Percentiles rank a stretch among this genome's conserved stretches.
Evolutionary conservation across 2,329 filamentous ascomycete genomes (phyloP).

Genomic region (Fusarium sp.): DNA sequence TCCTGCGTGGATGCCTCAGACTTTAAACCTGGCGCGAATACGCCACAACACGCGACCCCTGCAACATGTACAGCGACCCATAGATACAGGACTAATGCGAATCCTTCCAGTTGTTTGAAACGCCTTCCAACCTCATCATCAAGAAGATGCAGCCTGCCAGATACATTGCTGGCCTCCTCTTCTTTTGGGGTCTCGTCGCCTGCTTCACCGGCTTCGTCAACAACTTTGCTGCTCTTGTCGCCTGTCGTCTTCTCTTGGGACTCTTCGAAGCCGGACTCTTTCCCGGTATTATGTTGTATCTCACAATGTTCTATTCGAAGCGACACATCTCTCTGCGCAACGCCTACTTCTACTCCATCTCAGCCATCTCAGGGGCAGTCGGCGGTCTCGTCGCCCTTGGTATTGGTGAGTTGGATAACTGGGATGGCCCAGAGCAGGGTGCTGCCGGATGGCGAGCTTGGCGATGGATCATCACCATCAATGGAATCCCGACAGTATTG

Average conservation of each 20-base stretch:
- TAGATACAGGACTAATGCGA: neutral
- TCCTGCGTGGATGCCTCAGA: neutral
- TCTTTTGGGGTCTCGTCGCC: constrained; percentile 61
- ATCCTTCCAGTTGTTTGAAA: constrained; percentile 37
- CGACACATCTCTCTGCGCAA: constrained; percentile 15
- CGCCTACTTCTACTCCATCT: constrained; percentile 18
- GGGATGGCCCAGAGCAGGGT: constrained; percentile 1
- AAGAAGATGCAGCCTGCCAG: constrained; percentile 52
- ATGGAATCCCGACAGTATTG: constrained; percentile 10
- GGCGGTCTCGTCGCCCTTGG: constrained; percentile 16
- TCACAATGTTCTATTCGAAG: constrained; percentile 77
- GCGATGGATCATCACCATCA: constrained; percentile 20
- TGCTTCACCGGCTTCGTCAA: constrained; percentile 56
- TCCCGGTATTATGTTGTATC: constrained; percentile 71
- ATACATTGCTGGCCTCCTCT: constrained; percentile 69
- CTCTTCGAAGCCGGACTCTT: constrained; percentile 72
- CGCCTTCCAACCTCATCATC: constrained; percentile 43
- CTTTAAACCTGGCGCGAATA: neutral
- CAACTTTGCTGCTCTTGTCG: constrained; percentile 44
- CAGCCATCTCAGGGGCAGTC: constrained; percentile 13
- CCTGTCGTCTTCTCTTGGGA: constrained; percentile 64
- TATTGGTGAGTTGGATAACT: constrained; percentile 12
- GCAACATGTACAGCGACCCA: neutral
- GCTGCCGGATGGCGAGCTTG: constrained; percentile 14
- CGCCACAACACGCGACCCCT: neutral